Evolutionary conservation across 306 rosid species (phyloP).

Genomic region (Prunus mongolica): DNA sequence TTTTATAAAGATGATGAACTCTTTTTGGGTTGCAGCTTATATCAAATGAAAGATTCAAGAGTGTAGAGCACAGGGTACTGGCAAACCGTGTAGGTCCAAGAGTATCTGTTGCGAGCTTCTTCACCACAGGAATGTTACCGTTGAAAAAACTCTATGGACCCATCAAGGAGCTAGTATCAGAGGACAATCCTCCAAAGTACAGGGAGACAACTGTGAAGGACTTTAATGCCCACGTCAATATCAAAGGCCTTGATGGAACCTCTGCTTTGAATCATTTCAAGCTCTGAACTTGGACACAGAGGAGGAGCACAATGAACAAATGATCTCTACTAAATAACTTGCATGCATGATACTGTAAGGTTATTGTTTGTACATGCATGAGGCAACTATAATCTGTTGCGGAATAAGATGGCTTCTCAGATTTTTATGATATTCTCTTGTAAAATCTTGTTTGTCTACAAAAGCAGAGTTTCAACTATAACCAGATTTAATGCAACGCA

Average conservation of each 20-base stretch:
- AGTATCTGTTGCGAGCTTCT: not conserved
- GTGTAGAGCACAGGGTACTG: conserved; percentile 29
- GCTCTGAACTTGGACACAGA: not conserved
- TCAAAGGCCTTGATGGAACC: not conserved
- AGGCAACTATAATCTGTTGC: too few relatives aligned
- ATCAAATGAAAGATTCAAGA: conserved; percentile 45
- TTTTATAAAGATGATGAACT: not conserved
- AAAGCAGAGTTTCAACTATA: too few relatives aligned
- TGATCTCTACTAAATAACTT: too few relatives aligned
- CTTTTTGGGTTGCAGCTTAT: not conserved
- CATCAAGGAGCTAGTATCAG: not conserved
- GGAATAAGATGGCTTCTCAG: too few relatives aligned
- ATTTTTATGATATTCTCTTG: too few relatives aligned
- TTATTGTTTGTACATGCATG: too few relatives aligned
- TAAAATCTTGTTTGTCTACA: too few relatives aligned
- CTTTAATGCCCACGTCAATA: not conserved
- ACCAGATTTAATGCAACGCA: too few relatives aligned
- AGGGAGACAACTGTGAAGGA: not conserved
- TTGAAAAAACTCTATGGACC: conserved; percentile 1
- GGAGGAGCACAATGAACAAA: not conserved
- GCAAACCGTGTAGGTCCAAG: conserved; percentile 16
- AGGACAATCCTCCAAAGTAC: conserved; percentile 5
- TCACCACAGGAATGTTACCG: not conserved
- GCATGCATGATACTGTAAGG: too few relatives aligned
- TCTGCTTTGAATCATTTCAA: not conserved